A percentile compares a stretch with the other conserved stretches of the same genome.
These are phyloP conservation scores for Ceratocystis lukuohia DNA, from an alignment of 2,329 filamentous ascomycete species.

Conservation along the genomic window DNA sequence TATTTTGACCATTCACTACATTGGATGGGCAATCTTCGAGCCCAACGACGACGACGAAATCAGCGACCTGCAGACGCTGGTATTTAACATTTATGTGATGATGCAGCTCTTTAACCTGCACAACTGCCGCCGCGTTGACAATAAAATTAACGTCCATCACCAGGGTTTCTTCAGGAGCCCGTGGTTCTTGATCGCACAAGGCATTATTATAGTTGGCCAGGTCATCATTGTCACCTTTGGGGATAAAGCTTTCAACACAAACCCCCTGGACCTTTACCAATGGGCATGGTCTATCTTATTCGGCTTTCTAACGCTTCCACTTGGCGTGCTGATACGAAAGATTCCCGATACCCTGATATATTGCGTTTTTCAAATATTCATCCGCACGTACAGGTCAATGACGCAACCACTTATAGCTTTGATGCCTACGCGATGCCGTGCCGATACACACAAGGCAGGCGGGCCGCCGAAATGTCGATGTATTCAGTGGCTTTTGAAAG, in stretches of 20 bases:
- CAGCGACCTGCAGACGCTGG: constrained; percentile 40
- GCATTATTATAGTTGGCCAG: constrained; percentile 55
- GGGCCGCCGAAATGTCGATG: constrained; percentile 18
- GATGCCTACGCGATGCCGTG: constrained; percentile 20
- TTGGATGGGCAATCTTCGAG: constrained; percentile 40
- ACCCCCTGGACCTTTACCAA: constrained; percentile 46
- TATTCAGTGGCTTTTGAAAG: constrained; percentile 22
- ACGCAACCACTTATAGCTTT: constrained; percentile 19
- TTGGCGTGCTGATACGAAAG: constrained; percentile 35
- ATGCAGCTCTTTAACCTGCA: constrained; percentile 61
- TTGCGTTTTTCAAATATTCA: constrained; percentile 23
- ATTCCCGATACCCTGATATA: constrained; percentile 29
- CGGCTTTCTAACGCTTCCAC: constrained; percentile 51
- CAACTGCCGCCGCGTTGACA: constrained; percentile 51
- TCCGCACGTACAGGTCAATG: constrained; percentile 20
- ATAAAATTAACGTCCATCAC: constrained; percentile 63
- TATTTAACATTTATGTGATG: constrained; percentile 61
- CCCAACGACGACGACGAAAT: constrained; percentile 28
- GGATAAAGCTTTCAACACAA: constrained; percentile 51
- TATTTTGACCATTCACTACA: constrained; percentile 48
- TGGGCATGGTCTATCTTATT: constrained; percentile 60
- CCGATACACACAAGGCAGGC: constrained; percentile 14
- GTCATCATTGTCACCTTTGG: constrained; percentile 60
- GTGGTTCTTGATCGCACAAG: constrained; percentile 59
- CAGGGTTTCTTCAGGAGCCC: constrained; percentile 61